phyloP scores from a whole-genome alignment of 306 rosid species.

The Quercus glauca region DNA sequence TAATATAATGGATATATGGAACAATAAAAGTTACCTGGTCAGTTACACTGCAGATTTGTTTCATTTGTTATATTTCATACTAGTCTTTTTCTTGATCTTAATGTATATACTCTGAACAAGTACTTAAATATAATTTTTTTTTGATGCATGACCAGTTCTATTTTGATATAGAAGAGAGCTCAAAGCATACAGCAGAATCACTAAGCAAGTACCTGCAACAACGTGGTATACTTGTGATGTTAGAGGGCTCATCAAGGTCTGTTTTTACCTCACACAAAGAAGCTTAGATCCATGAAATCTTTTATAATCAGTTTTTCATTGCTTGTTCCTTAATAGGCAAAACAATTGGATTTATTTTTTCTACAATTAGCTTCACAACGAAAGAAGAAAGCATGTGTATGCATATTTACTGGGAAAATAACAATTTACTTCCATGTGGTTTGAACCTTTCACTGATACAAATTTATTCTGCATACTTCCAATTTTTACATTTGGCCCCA shows the following conservation, averaged over 20 bases:
- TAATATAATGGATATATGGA: not conserved
- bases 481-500: no score
- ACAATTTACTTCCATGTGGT: no score
- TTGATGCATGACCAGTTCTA: conserved; percentile 43
- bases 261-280: conserved; percentile 11
- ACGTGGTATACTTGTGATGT: conserved; percentile 55
- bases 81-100: not conserved
- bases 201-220: conserved; percentile 53
- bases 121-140: not conserved
- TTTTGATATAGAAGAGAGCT: conserved; percentile 51
- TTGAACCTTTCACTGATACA: no score
- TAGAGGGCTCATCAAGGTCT: conserved; percentile 59
- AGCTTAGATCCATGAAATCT: no score
- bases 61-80: not conserved
- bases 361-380: no score
- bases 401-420: no score
- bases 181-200: conserved; percentile 45
- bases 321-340: no score
- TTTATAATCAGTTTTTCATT: no score
- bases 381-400: no score
- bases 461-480: no score
- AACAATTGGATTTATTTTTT: no score
- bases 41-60: not conserved
- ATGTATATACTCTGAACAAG: not conserved
- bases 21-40: not conserved